A percentile compares a stretch with the other conserved stretches of the same genome.
phyloP scores from a whole-genome alignment of 371 early-diverging fungal species.

The Syncephalastrum monosporum region DNA sequence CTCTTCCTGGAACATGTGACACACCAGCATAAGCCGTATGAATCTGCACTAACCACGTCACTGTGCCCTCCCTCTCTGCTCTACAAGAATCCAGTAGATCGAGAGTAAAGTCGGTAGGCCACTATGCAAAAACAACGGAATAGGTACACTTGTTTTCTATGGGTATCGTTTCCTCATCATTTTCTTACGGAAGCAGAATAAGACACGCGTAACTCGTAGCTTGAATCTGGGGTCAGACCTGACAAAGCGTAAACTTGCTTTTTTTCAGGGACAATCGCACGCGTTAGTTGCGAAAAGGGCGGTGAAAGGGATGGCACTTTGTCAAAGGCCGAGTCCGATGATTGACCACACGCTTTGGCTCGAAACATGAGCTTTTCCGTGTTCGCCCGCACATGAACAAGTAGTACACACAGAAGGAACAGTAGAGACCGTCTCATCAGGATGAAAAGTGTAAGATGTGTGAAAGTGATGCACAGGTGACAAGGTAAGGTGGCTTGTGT shows the following conservation, averaged over 20 bases:
- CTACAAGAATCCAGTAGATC: conserved; percentile 12
- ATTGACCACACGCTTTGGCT: conserved; percentile 1
- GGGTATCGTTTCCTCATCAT: too few species aligned
- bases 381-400: conserved; percentile 20
- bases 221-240: conserved; percentile 11
- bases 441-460: too few species aligned
- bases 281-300: neutral
- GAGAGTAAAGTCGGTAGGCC: conserved; percentile 38
- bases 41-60: conserved; percentile 13
- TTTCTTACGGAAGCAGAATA: conserved; percentile 43
- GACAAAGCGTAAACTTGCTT: conserved; percentile 21
- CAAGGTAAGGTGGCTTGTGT: neutral
- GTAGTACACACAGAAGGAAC: conserved; percentile 1
- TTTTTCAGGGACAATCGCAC: conserved; percentile 3
- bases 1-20: conserved; percentile 20
- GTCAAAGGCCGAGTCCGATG: neutral
- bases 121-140: conserved; percentile 13
- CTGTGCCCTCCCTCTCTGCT: neutral
- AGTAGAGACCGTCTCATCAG: too few species aligned
- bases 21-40: conserved; percentile 35
- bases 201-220: conserved; percentile 39
- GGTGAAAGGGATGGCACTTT: neutral
- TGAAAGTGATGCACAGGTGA: neutral
- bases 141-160: neutral
- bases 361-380: conserved; percentile 44